Conservation (phyloP, 345 rosid genomes). For the Raphanus sativus region DNA sequence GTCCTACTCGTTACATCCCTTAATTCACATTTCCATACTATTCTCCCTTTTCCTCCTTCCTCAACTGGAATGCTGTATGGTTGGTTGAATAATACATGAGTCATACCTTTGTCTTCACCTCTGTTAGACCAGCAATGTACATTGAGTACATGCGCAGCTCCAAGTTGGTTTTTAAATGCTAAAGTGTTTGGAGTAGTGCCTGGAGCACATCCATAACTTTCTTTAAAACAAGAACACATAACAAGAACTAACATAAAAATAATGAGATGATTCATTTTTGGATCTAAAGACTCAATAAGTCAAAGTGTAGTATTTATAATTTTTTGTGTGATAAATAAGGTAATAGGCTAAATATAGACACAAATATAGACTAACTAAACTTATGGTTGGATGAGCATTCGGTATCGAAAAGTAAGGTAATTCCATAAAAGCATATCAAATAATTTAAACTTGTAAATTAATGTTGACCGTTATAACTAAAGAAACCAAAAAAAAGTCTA, state of each 20-base stretch:
- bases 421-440: not conserved
- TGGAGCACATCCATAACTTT: not conserved
- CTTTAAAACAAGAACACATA: not conserved
- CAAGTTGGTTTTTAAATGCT: not conserved
- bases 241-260: not conserved
- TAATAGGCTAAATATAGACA: not conserved
- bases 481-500: not conserved
- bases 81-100: too few relatives aligned
- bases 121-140: not conserved
- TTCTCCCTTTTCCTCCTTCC: not conserved
- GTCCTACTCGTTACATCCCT: not conserved
- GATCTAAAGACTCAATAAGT: not conserved
- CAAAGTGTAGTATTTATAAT: not conserved
- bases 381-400: not conserved
- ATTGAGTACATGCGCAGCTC: not conserved
- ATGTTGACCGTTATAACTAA: not conserved
- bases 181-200: not conserved
- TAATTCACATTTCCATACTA: not conserved
- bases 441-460: not conserved
- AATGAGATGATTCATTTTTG: not conserved
- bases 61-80: not conserved
- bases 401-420: not conserved
- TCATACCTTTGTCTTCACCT: not conserved
- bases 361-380: not conserved
- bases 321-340: not conserved